Evolutionary conservation across 768 basidiomycete species (phyloP).

Genomic region (Cyathus striatus): DNA sequence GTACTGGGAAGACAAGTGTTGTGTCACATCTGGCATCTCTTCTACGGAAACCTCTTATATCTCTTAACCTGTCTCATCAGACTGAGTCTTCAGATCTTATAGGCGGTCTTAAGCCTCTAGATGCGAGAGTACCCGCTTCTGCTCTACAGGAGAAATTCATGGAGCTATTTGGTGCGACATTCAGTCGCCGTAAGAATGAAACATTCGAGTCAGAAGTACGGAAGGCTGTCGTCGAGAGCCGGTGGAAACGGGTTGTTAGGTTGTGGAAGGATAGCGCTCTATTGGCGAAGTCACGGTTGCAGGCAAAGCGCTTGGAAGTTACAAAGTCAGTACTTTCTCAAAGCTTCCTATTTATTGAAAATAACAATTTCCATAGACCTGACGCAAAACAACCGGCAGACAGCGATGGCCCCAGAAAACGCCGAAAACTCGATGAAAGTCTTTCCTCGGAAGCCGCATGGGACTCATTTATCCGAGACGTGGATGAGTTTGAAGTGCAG

Average conservation of each 20-base stretch:
- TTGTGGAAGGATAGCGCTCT: conserved; percentile 79
- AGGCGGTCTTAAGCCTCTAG: conserved; percentile 95
- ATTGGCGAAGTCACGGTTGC: conserved; percentile 64
- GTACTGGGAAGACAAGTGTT: conserved; percentile 96
- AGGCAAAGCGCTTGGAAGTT: conserved; percentile 20
- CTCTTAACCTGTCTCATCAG: conserved; percentile 93
- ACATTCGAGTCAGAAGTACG: conserved; percentile 78
- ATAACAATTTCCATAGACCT: conserved; percentile 5
- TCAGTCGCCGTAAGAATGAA: conserved; percentile 86
- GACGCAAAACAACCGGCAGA: conserved; percentile 8
- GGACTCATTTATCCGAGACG: conserved; percentile 60
- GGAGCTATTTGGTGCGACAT: conserved; percentile 78
- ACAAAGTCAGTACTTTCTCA: conserved; percentile 16
- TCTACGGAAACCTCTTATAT: conserved; percentile 72
- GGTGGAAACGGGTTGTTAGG: conserved; percentile 80
- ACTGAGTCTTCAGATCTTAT: conserved; percentile 92
- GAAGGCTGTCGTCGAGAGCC: conserved; percentile 75
- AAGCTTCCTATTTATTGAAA: background rate
- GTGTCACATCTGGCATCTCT: conserved; percentile 82
- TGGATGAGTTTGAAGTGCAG: conserved; percentile 81
- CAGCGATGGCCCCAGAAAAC: conserved; percentile 56
- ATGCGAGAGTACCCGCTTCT: conserved; percentile 74
- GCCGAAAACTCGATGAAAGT: conserved; percentile 52
- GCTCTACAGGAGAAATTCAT: conserved; percentile 69
- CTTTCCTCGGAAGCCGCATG: conserved; percentile 51